Conservation (phyloP, 1,284 basidiomycete species). For the Neonothopanus nambi region DNA sequence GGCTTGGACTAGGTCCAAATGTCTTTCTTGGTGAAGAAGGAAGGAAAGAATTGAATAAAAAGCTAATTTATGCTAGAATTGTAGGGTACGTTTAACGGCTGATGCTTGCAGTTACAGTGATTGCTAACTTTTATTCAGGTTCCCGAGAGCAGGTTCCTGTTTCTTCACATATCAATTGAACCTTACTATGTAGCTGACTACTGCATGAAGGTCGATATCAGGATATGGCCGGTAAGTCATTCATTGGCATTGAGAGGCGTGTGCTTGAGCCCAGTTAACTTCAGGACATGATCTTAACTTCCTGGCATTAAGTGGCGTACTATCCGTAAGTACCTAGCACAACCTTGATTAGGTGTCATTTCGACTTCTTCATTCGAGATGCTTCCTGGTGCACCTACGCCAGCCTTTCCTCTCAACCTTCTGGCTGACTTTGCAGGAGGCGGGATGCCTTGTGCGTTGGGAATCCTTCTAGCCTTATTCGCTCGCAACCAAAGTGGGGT, state of each 20-base stretch:
- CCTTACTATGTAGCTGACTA: constrained; percentile 16
- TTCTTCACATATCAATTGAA: background rate
- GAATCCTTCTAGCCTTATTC: constrained; percentile 75
- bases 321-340: constrained; percentile 50
- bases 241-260: too few relatives aligned
- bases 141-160: constrained; percentile 53
- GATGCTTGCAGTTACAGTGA: constrained; percentile 1
- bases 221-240: constrained; percentile 63
- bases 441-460: constrained; percentile 69
- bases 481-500: constrained; percentile 62
- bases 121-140: too few relatives aligned
- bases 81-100: constrained; percentile 50
- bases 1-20: constrained; percentile 74
- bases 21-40: constrained; percentile 54
- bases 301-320: constrained; percentile 74
- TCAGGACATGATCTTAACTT: constrained; percentile 85
- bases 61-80: constrained; percentile 65
- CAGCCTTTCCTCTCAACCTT: constrained; percentile 74
- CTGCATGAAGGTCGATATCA: constrained; percentile 52
- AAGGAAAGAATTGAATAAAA: constrained; percentile 53
- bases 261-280: too few relatives aligned
- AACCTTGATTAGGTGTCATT: background rate
- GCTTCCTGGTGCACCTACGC: constrained; percentile 70
- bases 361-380: constrained; percentile 44
- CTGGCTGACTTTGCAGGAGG: constrained; percentile 85